These are phyloP conservation scores for Sugiyamaella qingdaonensis DNA, from an alignment of 805 yeast genomes.

Conservation along the genomic window DNA sequence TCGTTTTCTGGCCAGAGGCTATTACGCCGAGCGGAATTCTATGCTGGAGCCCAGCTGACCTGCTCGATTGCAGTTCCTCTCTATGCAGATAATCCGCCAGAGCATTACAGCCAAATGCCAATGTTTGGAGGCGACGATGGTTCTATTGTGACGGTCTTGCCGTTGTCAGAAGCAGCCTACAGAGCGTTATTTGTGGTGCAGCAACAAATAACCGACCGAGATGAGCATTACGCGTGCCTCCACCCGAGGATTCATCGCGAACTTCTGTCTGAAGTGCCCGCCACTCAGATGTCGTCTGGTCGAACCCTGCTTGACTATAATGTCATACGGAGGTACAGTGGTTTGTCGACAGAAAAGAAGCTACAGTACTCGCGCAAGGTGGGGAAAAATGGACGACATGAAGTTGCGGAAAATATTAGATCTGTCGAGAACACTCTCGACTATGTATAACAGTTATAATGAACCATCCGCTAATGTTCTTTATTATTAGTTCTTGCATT, in stretches of 20 bases:
- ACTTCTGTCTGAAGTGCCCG: conserved; percentile 12
- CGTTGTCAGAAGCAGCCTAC: conserved; percentile 70
- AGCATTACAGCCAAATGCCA: conserved; percentile 34
- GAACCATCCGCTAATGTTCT: not conserved
- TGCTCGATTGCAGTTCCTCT: conserved; percentile 28
- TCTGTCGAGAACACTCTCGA: conserved; percentile 15
- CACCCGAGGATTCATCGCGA: conserved; percentile 52
- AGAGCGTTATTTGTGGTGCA: conserved; percentile 80
- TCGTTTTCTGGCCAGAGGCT: conserved; percentile 77
- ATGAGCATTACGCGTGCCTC: conserved; percentile 67
- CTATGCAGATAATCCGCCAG: conserved; percentile 6
- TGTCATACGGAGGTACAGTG: conserved; percentile 26
- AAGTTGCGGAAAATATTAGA: conserved; percentile 21
- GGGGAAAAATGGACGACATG: conserved; percentile 28
- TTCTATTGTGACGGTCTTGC: conserved; percentile 65
- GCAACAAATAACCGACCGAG: conserved; percentile 80
- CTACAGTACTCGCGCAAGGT: conserved; percentile 26
- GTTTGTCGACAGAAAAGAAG: conserved; percentile 24
- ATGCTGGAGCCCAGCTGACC: conserved; percentile 49
- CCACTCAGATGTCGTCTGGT: conserved; percentile 9
- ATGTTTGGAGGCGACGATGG: conserved; percentile 80
- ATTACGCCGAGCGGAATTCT: conserved; percentile 65
- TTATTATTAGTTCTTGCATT: not conserved
- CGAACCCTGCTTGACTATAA: conserved; percentile 29
- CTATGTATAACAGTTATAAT: conserved; percentile 13